Evolutionary conservation across 306 rosid species (phyloP).

Genomic region (Arachis hypogaea): DNA sequence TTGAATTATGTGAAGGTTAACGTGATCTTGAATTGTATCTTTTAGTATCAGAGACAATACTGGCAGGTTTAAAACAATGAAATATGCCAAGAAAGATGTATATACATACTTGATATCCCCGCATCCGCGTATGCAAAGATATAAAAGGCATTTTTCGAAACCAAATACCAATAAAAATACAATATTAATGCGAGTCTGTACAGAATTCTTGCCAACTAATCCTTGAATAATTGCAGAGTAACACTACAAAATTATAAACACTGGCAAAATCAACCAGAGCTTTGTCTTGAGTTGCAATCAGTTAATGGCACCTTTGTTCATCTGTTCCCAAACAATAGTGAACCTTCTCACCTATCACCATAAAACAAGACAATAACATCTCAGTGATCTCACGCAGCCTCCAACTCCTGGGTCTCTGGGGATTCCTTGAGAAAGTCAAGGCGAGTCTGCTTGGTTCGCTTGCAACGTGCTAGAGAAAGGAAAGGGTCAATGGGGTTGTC

Average conservation of each 20-base stretch:
- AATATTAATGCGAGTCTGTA: conserved; percentile 31
- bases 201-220: conserved; percentile 31
- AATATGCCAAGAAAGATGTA: conserved; percentile 6
- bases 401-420: conserved; percentile 53
- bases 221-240: conserved; percentile 29
- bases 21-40: not conserved
- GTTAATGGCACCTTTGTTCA: conserved; percentile 1
- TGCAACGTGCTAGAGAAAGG: conserved; percentile 52
- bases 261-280: not conserved
- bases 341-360: conserved; percentile 16
- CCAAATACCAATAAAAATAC: conserved; percentile 12
- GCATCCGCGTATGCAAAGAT: not conserved
- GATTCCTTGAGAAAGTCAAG: conserved; percentile 59
- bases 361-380: conserved; percentile 17
- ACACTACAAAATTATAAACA: conserved; percentile 32
- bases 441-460: conserved; percentile 60
- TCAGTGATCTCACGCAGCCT: conserved; percentile 40
- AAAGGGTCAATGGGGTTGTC: conserved; percentile 17
- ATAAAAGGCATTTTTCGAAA: conserved; percentile 1
- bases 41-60: not conserved
- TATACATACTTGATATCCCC: not conserved
- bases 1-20: no score
- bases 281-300: not conserved
- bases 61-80: not conserved
- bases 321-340: conserved; percentile 6